These are phyloP conservation scores for Ramalina intermedia DNA, from an alignment of 495 filamentous ascomycete genomes.

Conservation along the genomic window DNA sequence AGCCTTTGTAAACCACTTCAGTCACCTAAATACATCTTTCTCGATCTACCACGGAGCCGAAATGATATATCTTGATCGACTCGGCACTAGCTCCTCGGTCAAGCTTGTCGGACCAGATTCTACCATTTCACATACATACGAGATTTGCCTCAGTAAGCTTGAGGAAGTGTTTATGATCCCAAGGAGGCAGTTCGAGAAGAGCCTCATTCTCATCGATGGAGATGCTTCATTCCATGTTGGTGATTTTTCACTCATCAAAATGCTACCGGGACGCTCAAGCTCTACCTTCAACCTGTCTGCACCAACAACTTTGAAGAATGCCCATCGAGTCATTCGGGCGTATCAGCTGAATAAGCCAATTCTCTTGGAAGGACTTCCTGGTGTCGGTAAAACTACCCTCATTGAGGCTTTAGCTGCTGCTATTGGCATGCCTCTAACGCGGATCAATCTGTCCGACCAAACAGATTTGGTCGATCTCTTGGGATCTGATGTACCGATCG, in stretches of 20 bases:
- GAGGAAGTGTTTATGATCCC: constrained; percentile 47
- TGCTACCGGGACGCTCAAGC: constrained; percentile 32
- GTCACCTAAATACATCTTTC: constrained; percentile 33
- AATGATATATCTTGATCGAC: constrained; percentile 87
- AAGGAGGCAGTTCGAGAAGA: constrained; percentile 42
- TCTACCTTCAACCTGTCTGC: constrained; percentile 65
- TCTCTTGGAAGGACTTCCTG: constrained; percentile 86
- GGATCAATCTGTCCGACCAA: constrained; percentile 96
- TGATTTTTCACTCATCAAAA: constrained; percentile 50
- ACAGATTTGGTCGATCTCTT: constrained; percentile 96
- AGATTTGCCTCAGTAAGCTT: constrained; percentile 57
- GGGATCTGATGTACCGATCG: constrained; percentile 88
- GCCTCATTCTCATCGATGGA: constrained; percentile 33
- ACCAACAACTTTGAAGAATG: constrained; percentile 78
- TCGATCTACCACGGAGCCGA: constrained; percentile 75
- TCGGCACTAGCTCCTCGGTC: constrained; percentile 86
- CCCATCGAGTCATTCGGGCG: constrained; percentile 80
- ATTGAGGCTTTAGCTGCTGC: constrained; percentile 68
- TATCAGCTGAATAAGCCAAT: constrained; percentile 81
- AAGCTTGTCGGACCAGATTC: constrained; percentile 51
- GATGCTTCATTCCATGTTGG: constrained; percentile 46
- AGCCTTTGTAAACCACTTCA: constrained; percentile 66
- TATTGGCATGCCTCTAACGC: constrained; percentile 64
- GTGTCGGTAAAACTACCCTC: constrained; percentile 93
- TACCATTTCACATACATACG: constrained; percentile 46